Evolutionary conservation across 345 rosid species (phyloP), one percentile per base, ranked within the genome.

Genomic region (Atalantia buxifolia): DNA sequence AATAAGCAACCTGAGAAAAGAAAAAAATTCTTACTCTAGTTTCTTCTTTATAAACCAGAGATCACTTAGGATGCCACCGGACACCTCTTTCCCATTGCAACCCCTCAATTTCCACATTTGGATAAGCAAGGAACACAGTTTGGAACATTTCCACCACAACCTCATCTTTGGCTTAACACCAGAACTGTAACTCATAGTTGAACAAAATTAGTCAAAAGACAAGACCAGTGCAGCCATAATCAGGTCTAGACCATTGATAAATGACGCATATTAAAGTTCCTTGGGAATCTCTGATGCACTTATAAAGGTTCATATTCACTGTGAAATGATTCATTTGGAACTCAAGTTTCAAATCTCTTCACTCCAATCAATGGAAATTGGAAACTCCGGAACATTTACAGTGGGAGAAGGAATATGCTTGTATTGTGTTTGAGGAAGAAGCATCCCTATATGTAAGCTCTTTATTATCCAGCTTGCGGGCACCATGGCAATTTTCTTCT

Each of bases 401-500:
- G 66, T 22, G 50, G 60, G 64, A 61, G 57, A 63, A 70, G 77
- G 76, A 59, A 80, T 24, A 36, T 28, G 70, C 36, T 42, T 69
- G 16, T 57, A 66, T 71, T 76, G 81, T 48, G 14, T 65, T n/a
- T 79, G 27, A 55, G 89, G 85, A 60, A 84, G 83, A 25, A 84
- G 88, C 59, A 70, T 81, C 35, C 90, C 88, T 28, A 38, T 69
- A 83, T 84, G 84, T 75, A 89, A 81, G 90, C 90, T 84, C 84
- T 82, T 87, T 25, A 81, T 79, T 4, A 87, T 78, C 92, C 92
- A 87, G 80, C 81, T 77, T 50, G 84, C 84, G 64, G 88, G 73
- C 86, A 88, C 72, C 84, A 90, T 53, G 24, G 91, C 84, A 80
- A 90, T 86, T 71, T 85, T 82, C 81, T 83, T 86, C 80, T 92